phyloP scores from a whole-genome alignment of 2,329 filamentous ascomycete species.

The Lasiodiplodia sp. region DNA sequence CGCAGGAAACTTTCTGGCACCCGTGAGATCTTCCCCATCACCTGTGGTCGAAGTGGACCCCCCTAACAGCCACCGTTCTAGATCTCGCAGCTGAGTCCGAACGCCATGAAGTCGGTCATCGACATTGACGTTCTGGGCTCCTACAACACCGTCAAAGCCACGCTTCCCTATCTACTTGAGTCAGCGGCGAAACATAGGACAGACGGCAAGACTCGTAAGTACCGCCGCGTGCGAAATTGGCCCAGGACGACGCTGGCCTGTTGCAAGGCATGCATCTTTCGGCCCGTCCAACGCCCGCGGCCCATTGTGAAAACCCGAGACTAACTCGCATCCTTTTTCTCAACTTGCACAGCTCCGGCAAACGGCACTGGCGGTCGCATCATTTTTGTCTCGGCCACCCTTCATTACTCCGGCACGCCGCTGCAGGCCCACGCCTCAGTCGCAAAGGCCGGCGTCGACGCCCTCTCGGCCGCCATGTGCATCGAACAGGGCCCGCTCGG shows the following conservation, averaged over 20 bases:
- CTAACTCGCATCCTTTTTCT: constrained; percentile 1
- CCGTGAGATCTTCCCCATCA: constrained; percentile 43
- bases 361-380: constrained; percentile 78
- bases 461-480: constrained; percentile 78
- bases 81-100: constrained; percentile 79
- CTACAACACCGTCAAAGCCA: constrained; percentile 94
- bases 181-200: constrained; percentile 71
- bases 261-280: constrained; percentile 31
- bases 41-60: neutral
- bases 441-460: constrained; percentile 90
- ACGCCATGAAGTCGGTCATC: constrained; percentile 94
- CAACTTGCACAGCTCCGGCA: constrained; percentile 35
- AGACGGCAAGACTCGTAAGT: constrained; percentile 62
- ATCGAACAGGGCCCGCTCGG: constrained; percentile 91
- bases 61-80: constrained; percentile 5
- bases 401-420: constrained; percentile 87
- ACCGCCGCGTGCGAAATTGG: neutral
- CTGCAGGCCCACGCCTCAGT: constrained; percentile 90
- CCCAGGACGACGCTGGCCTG: constrained; percentile 42
- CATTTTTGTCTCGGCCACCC: constrained; percentile 86
- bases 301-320: neutral
- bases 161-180: constrained; percentile 78
- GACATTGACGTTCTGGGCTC: constrained; percentile 95
- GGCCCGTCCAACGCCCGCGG: constrained; percentile 2
- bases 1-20: constrained; percentile 92